Evolutionary conservation across 2,329 filamentous ascomycete species (phyloP), one percentile per base, ranked within the genome.

Genomic region (Alternaria gaisen): DNA sequence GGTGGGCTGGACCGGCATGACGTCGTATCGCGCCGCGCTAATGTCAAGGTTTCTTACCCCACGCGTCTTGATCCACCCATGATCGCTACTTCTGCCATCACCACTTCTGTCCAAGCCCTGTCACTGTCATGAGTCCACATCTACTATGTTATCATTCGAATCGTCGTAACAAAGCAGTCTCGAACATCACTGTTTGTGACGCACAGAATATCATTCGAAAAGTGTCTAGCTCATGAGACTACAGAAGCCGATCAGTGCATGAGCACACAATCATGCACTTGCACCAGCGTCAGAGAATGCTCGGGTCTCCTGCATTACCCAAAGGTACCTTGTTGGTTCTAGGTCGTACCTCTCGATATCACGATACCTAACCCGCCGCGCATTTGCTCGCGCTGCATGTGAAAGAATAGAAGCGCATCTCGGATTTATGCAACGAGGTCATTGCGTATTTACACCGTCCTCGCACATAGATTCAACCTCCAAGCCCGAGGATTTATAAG

Each of bases 1-100:
- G 41, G 28, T 48, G 55, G 47, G 40, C 30, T 38, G 56, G 44
- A n/a, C n/a, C 9, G 34, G 30, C 32, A 58, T 58, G 48, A 58
- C 56, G 56, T 58, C 48, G 46, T 53, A 26, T 57, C 24, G 34
- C 44, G 46, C 46, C 54, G 16, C 38, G 41, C 41, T 38, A 30
- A 32, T 30, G 22, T 46, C 26, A 48, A 48, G n/a, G 26, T 36
- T 46, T 58, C 22, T 26, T 56, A 52, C 53, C 52, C 58, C 53
- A 56, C 53, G 53, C 58, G 30, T 41, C 58, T 22, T 51, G n/a
- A 12, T 16, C 5, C 38, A 20, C 32, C 22, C 14, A 9, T 16
- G 20, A 20, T 46, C 16, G 32, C 16, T n/a, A 30, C 20, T 11
- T 41, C 36, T 28, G 22, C 24, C 43, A 40, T 28, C 12, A 42